Base-by-base conservation (phyloP, 2,329 filamentous ascomycete genomes). In the Coniochaeta sp. region DNA sequence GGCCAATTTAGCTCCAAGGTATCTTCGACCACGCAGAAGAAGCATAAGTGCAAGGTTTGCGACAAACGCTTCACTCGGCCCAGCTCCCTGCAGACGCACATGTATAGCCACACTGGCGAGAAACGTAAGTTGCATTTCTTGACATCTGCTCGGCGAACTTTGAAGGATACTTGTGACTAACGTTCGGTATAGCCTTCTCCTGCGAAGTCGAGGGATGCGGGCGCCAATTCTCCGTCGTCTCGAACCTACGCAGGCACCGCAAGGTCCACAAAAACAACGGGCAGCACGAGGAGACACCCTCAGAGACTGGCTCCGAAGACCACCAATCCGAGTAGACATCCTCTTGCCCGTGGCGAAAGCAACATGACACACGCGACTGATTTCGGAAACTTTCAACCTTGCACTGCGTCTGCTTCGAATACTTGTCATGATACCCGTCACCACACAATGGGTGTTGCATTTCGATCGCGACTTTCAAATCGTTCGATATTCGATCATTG, bases 11-110 rank as follows among this genome's bases (percentile, higher is more conserved):
- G 91, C 76, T 97, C 93, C 64, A 97, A 97, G 77, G 88, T 97
- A 58, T 93, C 92, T 0, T 93, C 91, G 19, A 96, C 91, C 77
- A 95, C 93, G 10, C 92, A 97, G 73, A 98, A 98, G 86, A 98
- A 98, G 82, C 95, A 98, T 79, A 97, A 97, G 81, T 98, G 93
- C 84, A 97, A 96, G 78, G 90, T 98, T 62, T 98, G 93, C 79
- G 93, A 97, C 76, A 97, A 98, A 83, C 87, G 93, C 50, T 98
- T 98, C 74, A 97, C 93, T 2, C 85, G 93, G 59, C 93, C 93
- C 1, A 96, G 92, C 71, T 97, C 93, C 16, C 76, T 98, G 42
- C 93, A 97, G 73, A 98, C 93, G 34, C 93, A 98, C 73, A 97
- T 97, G 90, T 97, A 97, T 77, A 96, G 92, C 75, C 93, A 98